phyloP scores from a whole-genome alignment of 805 yeast species.

The Isabelozyma rhagii region DNA sequence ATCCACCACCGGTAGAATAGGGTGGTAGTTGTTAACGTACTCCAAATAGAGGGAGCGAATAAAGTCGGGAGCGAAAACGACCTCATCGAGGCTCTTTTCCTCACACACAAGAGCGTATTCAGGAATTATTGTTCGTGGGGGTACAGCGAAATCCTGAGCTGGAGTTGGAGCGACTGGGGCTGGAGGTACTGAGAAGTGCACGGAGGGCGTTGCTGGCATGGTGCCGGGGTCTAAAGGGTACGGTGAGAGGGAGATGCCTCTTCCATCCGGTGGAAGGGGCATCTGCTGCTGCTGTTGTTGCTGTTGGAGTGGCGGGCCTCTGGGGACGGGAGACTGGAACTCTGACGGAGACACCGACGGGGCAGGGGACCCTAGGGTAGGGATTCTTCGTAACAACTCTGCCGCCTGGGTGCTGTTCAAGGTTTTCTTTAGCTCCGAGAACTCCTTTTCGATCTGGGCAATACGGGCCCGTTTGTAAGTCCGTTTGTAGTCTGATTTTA shows the following conservation, averaged over 20 bases:
- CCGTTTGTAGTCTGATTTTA: slow-evolving; percentile 81
- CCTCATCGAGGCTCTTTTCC: slow-evolving; percentile 70
- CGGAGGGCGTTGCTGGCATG: slow-evolving; percentile 28
- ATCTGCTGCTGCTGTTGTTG: slow-evolving; percentile 3
- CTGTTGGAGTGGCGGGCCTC: slow-evolving; percentile 1
- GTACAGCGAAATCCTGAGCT: not conserved
- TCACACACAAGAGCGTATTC: slow-evolving; percentile 47
- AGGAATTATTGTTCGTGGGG: slow-evolving; percentile 13
- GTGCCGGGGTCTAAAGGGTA: slow-evolving; percentile 11
- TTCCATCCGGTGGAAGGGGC: not conserved
- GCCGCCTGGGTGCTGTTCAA: slow-evolving; percentile 35
- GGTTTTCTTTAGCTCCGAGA: slow-evolving; percentile 61
- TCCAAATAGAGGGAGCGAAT: slow-evolving; percentile 65
- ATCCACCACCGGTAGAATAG: slow-evolving; percentile 84
- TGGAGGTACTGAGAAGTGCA: slow-evolving; percentile 3
- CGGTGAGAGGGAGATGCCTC: slow-evolving; percentile 6
- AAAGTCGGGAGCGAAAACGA: slow-evolving; percentile 56
- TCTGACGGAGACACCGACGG: not conserved
- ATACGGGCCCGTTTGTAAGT: slow-evolving; percentile 84
- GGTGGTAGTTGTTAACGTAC: slow-evolving; percentile 76
- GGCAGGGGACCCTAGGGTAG: slow-evolving; percentile 9
- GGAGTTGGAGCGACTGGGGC: not conserved
- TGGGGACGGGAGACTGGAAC: not conserved
- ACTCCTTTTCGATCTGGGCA: slow-evolving; percentile 81
- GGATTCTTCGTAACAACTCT: slow-evolving; percentile 25